These are phyloP conservation scores for Termitomyces sp. DNA, from an alignment of 768 basidiomycete genomes.

Conservation along the genomic window DNA sequence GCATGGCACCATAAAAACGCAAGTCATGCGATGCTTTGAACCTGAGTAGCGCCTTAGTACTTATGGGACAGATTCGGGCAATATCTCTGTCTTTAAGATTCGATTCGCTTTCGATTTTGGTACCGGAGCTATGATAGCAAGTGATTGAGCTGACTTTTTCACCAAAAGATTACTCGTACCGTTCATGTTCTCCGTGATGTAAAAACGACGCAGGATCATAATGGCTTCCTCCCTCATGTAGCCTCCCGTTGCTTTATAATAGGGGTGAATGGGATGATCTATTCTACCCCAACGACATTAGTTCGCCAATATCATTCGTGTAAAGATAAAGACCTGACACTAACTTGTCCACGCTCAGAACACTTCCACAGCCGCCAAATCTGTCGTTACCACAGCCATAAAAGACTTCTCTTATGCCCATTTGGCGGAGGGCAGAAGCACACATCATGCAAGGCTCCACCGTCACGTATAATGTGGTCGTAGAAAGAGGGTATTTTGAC, in stretches of 20 bases:
- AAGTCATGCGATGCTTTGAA: no score
- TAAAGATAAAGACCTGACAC: slow-evolving; percentile 15
- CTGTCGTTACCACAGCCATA: slow-evolving; percentile 95
- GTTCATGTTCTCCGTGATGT: slow-evolving; percentile 89
- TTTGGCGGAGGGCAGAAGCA: slow-evolving; percentile 88
- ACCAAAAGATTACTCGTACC: slow-evolving; percentile 40
- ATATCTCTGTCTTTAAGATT: slow-evolving; percentile 79
- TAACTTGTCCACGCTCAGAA: slow-evolving; percentile 82
- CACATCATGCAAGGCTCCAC: slow-evolving; percentile 99
- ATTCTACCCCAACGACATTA: slow-evolving; percentile 36
- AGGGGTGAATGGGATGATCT: slow-evolving; percentile 65
- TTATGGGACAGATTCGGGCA: slow-evolving; percentile 13
- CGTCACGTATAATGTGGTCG: slow-evolving; percentile 91
- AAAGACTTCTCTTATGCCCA: slow-evolving; percentile 85
- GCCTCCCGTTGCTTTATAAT: slow-evolving; percentile 72
- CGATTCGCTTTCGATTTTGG: slow-evolving; percentile 87
- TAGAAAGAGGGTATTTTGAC: slow-evolving; percentile 58
- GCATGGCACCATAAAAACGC: no score
- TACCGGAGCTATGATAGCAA: slow-evolving; percentile 59
- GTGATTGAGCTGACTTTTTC: slow-evolving; percentile 2
- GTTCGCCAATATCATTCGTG: neutral
- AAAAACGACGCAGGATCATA: slow-evolving; percentile 81
- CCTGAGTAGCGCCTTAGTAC: no score
- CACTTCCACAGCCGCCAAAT: slow-evolving; percentile 96
- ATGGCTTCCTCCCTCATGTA: slow-evolving; percentile 82